These are phyloP conservation scores for Turritis glabra DNA, from an alignment of 345 rosid species.

Conservation along the genomic window DNA sequence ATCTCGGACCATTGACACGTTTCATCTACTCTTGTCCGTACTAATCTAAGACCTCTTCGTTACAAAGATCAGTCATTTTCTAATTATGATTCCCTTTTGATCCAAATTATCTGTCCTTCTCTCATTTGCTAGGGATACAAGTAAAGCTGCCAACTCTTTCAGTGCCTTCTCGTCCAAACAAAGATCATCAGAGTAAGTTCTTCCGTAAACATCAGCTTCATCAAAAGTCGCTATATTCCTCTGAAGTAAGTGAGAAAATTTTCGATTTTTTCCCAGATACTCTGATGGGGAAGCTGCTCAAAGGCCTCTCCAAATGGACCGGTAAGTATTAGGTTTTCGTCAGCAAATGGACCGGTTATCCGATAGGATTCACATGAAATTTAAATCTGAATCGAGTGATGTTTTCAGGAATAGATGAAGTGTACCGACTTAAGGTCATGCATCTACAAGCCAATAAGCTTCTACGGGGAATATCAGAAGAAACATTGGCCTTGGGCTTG, in stretches of 20 bases:
- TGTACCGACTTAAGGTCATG: conserved; percentile 29
- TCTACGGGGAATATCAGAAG: conserved; percentile 30
- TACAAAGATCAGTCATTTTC: not conserved
- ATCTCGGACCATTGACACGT: conserved; percentile 34
- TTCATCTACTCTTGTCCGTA: conserved; percentile 37
- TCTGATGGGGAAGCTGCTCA: conserved; percentile 15
- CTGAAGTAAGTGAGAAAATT: not conserved
- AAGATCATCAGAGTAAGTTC: conserved; percentile 29
- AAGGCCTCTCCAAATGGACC: conserved; percentile 23
- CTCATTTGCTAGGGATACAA: conserved; percentile 31
- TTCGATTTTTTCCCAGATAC: conserved; percentile 1
- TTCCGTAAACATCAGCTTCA: not conserved
- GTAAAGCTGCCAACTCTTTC: conserved; percentile 37
- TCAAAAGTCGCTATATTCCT: not conserved
- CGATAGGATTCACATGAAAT: not conserved
- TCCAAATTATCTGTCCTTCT: not conserved
- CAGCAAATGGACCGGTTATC: no score
- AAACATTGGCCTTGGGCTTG: conserved; percentile 22
- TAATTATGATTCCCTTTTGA: not conserved
- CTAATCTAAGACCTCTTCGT: conserved; percentile 2
- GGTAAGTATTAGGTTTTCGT: conserved; percentile 25
- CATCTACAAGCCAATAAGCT: conserved; percentile 35
- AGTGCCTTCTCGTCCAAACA: conserved; percentile 22
- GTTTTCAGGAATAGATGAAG: conserved; percentile 30
- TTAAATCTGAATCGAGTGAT: not conserved